Evolutionary conservation across 176 grass and related monocot genomes (phyloP), one percentile per base, ranked within the genome.

Genomic region (Aegilops umbellulata): DNA sequence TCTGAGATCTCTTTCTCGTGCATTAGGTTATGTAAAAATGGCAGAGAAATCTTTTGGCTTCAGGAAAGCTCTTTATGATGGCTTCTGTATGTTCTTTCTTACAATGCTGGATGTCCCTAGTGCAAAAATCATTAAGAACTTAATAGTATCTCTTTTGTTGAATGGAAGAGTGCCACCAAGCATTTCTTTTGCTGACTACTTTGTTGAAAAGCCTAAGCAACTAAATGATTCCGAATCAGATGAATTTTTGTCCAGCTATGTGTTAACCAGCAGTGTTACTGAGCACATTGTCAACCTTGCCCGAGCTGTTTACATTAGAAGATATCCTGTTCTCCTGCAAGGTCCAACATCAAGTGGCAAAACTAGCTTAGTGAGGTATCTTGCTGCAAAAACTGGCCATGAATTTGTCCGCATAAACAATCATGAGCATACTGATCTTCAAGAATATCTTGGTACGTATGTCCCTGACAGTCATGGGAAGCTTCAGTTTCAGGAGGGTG

Each of bases 11-110:
- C 93, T 98, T 76, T 92, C 95, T 67, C 93, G 89, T 31, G 91
- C 95, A 10, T 41, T 98, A 80, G 89, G 81, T 80, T 98, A 95
- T 86, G 36, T 87, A 69, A 94, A 90, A 86, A 90, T 27, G 0
- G 88, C 87, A 74, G 86, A 85, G 81, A 94, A 83, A 85, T 68
- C 80, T n/a, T 95, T 98, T 92, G 89, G 88, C 69, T 85, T 95
- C 69, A 84, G 80, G 73, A 95, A 92, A 90, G 88, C 95, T 84
- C 89, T 98, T 81, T 95, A 90, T 87, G 95, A 98, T 94, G 95
- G 95, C 10, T 98, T 98, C 88, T 94, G 93, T 80, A 98, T 98
- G 93, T 98, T 98, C 84, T 98, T 98, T 93, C 91, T 95, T 90
- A 95, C 95, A 80, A 88, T 92, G 85, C 82, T 98, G 61, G 95